Base-by-base conservation (phyloP, 768 basidiomycete species). In the Suillus plorans region DNA sequence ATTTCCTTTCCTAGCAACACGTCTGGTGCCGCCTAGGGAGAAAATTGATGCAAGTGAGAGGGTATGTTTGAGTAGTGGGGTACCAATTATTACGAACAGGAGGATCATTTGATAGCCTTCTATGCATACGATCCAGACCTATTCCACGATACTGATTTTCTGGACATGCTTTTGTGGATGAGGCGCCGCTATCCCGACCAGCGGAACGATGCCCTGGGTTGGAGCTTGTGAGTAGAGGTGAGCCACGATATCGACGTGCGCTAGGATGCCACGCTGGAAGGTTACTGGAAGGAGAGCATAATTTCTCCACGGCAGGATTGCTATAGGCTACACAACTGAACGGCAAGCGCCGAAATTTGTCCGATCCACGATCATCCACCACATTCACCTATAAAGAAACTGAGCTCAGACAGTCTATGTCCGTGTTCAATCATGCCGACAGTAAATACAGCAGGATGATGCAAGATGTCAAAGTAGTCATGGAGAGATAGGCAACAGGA, bases 1-100 rank as follows among this genome's bases (percentile, higher is more conserved):
- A 55, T 55, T 55, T 55, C 36, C 53, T 36, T 55, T 55, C 53
- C 31, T 36, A 55, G 53, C 53, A 34, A n/a, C 20, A 50, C 36
- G 36, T 37, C 36, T 36, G 34, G 34, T 55, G 34, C 34, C 31
- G 7, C 34, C 34, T 34, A 53, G 18, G 31, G 31, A n/a, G n/a
- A n/a, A n/a, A n/a, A n/a, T n/a, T n/a, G n/a, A 34, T 55, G 31
- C 31, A 34, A n/a, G 52, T n/a, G 5, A 34, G 31, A 34, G 20
- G 34, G 6, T 13, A 55, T 10, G 28, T 34, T 18, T 53, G 31
- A 8, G n/a, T n/a, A n/a, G n/a, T n/a, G n/a, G n/a, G n/a, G n/a
- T n/a, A 6, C 9, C 28, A 1, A 31, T 52, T 31, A 28, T 52
- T 52, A 22, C 47, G 22, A 7, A 28, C 14, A 50, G 25, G 25